Conservation (phyloP, 1,284 basidiomycete species). For the Cutaneotrichosporon cyanovorans region DNA sequence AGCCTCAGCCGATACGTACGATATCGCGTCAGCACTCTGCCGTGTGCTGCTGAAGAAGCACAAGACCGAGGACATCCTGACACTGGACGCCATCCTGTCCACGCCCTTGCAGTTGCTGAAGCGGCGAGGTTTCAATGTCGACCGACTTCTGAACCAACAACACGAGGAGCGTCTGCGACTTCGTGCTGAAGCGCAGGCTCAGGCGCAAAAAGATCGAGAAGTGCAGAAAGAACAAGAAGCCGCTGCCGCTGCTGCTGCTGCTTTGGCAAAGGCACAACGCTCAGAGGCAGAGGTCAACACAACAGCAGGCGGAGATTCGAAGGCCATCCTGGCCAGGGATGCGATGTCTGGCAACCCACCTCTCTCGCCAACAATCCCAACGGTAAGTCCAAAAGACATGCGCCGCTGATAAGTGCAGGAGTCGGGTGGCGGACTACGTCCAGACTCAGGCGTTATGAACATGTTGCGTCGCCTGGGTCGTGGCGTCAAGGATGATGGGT, state of each 20-base stretch:
- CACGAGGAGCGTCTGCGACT: constrained; percentile 61
- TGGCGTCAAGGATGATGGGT: neutral
- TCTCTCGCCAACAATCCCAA: neutral
- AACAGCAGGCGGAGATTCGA: too few relatives aligned
- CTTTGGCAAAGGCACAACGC: too few relatives aligned
- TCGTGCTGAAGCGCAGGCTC: constrained; percentile 42
- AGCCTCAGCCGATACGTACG: constrained; percentile 79
- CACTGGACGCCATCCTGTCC: constrained; percentile 69
- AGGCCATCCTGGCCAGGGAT: too few relatives aligned
- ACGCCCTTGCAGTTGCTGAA: constrained; percentile 78
- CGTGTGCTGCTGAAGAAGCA: constrained; percentile 64
- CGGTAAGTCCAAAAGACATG: too few relatives aligned
- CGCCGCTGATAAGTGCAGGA: too few relatives aligned
- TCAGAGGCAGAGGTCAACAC: too few relatives aligned
- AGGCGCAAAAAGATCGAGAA: constrained; percentile 3
- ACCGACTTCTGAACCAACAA: constrained; percentile 81
- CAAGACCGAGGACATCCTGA: constrained; percentile 70
- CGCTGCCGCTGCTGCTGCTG: too few relatives aligned
- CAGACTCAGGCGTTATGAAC: neutral
- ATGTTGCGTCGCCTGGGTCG: neutral
- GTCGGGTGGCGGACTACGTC: neutral
- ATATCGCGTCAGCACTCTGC: constrained; percentile 54
- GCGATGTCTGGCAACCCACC: too few relatives aligned
- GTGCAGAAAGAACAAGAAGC: too few relatives aligned
- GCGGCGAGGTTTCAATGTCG: constrained; percentile 61